Base-by-base conservation (phyloP, 305 asterid genomes). In the Salvia sclarea region DNA sequence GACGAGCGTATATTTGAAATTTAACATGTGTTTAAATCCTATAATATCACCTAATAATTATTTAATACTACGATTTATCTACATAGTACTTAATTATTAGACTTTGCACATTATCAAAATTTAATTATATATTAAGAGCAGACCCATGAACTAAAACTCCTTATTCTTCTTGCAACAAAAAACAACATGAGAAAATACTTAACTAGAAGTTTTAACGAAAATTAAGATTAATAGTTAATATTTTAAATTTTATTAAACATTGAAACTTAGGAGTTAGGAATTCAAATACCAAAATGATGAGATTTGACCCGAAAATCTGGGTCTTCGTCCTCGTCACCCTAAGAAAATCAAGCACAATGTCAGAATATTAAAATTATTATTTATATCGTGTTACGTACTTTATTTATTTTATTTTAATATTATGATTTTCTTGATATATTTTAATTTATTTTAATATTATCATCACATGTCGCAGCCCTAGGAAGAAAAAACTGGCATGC, bases 221-320 rank as follows among this genome's bases (percentile, higher is more conserved):
- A 43, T 8, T 13, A 41, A 41, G 5, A 40, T 3, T 12, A 41
- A 41, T 41, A 37, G 12, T 37, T 37, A 37, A 8, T 37, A 1
- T 37, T 6, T 35, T 35, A 35, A 6, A n/a, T n/a, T 25, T 25
- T 10, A 38, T 38, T 38, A 11, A 11, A 11, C n/a, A 18, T 20
- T 40, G 13, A 9, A 9, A 50, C 33, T 21, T 20, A 21, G 10
- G 16, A 12, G 1, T 60, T 10, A 10, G 5, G 11, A 20, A 8
- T 13, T 17, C 64, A 62, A 41, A 35, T 0, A 40, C 58, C 28
- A 59, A 64, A 37, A 64, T 20, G 45, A 45, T 37, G 76, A 75
- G 84, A 64, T 79, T 76, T 80, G 82, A 82, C 86, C 77, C 72
- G 58, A 58, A 72, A 71, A 61, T 60, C 53, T 10, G 76, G 84